Percentiles rank a stretch among this genome's conserved stretches.
These are phyloP conservation scores for Aspergillus leporis DNA, from an alignment of 495 filamentous ascomycete genomes.

Conservation along the genomic window DNA sequence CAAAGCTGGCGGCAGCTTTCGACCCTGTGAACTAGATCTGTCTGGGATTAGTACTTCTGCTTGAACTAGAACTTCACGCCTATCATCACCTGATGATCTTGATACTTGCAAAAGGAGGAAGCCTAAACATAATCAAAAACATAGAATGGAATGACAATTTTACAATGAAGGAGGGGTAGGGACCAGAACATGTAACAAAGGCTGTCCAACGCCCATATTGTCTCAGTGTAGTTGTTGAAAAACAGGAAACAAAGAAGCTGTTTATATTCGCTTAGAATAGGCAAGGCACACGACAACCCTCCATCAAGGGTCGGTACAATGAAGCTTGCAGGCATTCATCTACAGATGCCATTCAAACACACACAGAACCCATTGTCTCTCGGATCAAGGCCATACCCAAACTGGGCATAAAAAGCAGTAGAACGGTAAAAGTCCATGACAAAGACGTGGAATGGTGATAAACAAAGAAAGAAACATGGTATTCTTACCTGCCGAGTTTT, in stretches of 20 bases:
- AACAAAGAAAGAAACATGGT: constrained; percentile 5
- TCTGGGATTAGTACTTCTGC: constrained; percentile 8
- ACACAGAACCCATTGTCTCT: background rate
- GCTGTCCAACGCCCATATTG: background rate
- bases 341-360: background rate
- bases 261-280: background rate
- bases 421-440: background rate
- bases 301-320: background rate
- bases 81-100: background rate
- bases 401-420: background rate
- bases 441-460: background rate
- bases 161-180: background rate
- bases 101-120: background rate
- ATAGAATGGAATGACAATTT: background rate
- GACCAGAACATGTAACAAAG: background rate
- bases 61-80: background rate
- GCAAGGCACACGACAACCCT: background rate
- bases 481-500: constrained; percentile 43
- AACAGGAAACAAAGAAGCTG: background rate
- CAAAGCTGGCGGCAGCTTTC: constrained; percentile 17
- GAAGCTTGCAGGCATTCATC: background rate
- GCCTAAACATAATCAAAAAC: background rate
- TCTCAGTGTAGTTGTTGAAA: background rate
- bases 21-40: constrained; percentile 28
- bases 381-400: background rate